Base-by-base conservation (phyloP, 1,284 basidiomycete species). In the Singerocomus rubriflavus region DNA sequence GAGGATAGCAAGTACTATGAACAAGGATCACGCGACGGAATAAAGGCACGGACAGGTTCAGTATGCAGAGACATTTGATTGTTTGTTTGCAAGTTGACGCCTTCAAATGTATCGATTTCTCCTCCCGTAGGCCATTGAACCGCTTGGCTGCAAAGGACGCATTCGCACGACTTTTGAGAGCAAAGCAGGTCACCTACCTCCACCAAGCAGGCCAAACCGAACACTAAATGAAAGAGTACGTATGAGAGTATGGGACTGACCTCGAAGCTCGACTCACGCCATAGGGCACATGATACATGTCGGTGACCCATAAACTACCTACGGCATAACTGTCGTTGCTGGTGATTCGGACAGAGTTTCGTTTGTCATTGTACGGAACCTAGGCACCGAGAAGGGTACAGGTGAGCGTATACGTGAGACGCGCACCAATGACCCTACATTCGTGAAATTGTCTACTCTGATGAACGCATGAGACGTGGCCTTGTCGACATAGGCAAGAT, bases 101-200 rank as follows among this genome's bases (percentile, higher is more conserved):
- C 84, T 67, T 91, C 88, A 55, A 90, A 81, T 5, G 84, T 86
- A 66, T 91, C 88, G 55, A 89, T 87, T 62, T 87, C 84, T 33
- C 75, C 85, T 53, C 84, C 85, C 25, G 65, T 64, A 1, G 85
- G 85, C 85, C 85, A 87, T 29, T 69, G 64, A 6, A 74, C 69
- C 2, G 83, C 78, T 58, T 80, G 78, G n/a, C 74, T 76, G 30
- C 13, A 13, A 48, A 10, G 14, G 25, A 26, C 8, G 32, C 41
- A 5, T 31, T 35, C 47, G 13, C 11, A 38, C 12, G 6, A 17
- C 35, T 16, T 33, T 13, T 12, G n/a, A 16, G 29, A 42, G 44
- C 31, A 46, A 32, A 16, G 16, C 36, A 34, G 6, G 30, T 29
- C 35, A 48, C 56, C 32, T 56, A 64, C 64, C 64, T 68, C 68